Base-by-base conservation (phyloP, 2,329 filamentous ascomycete genomes). In the Orbilia blumenaviensis region DNA sequence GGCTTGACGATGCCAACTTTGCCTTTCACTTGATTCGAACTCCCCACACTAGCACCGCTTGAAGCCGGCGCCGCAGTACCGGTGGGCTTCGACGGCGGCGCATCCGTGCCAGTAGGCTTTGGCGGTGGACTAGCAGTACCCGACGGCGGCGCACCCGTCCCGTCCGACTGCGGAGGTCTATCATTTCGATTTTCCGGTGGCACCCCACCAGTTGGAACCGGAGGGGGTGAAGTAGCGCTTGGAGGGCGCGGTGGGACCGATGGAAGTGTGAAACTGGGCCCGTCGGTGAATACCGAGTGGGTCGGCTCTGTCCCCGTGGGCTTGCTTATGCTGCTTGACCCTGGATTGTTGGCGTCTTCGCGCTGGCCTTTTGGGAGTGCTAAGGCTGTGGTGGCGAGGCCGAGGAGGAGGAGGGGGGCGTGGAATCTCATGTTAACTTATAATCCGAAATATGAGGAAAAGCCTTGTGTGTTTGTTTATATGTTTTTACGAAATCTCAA, bases 331-430 rank as follows among this genome's bases (percentile, higher is more conserved):
- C 46, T 58, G 25, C 41, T 42, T 27, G 58, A 38, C n/a, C 8
- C 44, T 29, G 34, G 42, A 9, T 23, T 23, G 42, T 12, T 14
- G 8, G 14, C 12, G 27, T 32, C 32, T 32, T 29, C 14, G 50
- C 38, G 14, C 7, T 52, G 52, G 36, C 50, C 61, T 62, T 74
- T 74, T 62, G 69, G 61, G n/a, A 74, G 69, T 7, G 69, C 69
- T 1, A 62, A 25, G 14, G 32, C 62, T 1, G 42, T 29, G 8
- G 41, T 12, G 3, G 32, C 32, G 3, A 74, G 41, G 9, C 50
- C 62, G 12, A 61, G 16, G 1, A 61, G 3, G 14, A 66, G 6
- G 16, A 66, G 6, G 34, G 60, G 16, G 18, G 38, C 14, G 8
- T 16, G 8, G 7, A 60, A 16, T 29, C 25, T 74, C 69, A 74